Evolutionary conservation across 192 early-diverging fungal species (phyloP).

Genomic region (Mortierella alpina): DNA sequence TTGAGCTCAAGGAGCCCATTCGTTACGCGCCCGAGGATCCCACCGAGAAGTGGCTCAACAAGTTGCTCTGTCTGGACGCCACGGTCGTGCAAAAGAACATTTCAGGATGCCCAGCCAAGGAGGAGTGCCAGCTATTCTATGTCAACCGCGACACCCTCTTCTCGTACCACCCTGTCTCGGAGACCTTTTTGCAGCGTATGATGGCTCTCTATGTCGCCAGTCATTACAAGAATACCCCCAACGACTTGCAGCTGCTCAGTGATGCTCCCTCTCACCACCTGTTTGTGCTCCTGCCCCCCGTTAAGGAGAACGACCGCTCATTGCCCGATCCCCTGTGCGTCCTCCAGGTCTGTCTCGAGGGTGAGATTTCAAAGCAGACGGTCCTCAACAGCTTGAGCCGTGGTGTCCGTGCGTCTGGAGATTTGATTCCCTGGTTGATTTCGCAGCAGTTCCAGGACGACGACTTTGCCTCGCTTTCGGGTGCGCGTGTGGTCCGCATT

Average conservation of each 20-base stretch:
- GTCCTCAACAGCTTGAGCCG: constrained; percentile 85
- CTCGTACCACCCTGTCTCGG: constrained; percentile 96
- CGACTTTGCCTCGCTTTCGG: constrained; percentile 94
- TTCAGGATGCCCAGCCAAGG: constrained; percentile 92
- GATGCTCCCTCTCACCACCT: constrained; percentile 98
- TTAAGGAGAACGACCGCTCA: constrained; percentile 71
- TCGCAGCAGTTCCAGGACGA: constrained; percentile 97
- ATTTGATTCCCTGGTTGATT: constrained; percentile 98
- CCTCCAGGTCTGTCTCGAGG: constrained; percentile 91
- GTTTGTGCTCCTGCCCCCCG: constrained; percentile 95
- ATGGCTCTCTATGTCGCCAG: constrained; percentile 97
- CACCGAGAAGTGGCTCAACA: constrained; percentile 96
- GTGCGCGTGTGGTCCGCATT: constrained; percentile 96
- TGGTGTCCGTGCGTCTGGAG: constrained; percentile 89
- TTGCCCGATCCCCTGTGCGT: constrained; percentile 96
- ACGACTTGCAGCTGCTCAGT: constrained; percentile 97
- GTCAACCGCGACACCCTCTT: constrained; percentile 98
- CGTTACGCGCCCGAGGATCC: constrained; percentile 89
- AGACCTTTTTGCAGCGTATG: constrained; percentile 97
- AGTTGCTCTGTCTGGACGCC: constrained; percentile 94
- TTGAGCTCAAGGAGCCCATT: constrained; percentile 95
- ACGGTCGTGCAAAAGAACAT: constrained; percentile 74
- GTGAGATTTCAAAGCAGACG: constrained; percentile 89
- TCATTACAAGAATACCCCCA: constrained; percentile 99
- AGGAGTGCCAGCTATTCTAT: constrained; percentile 94